Evolutionary conservation across 768 basidiomycete genomes (phyloP).

Genomic region (Boletus rubescentipes): DNA sequence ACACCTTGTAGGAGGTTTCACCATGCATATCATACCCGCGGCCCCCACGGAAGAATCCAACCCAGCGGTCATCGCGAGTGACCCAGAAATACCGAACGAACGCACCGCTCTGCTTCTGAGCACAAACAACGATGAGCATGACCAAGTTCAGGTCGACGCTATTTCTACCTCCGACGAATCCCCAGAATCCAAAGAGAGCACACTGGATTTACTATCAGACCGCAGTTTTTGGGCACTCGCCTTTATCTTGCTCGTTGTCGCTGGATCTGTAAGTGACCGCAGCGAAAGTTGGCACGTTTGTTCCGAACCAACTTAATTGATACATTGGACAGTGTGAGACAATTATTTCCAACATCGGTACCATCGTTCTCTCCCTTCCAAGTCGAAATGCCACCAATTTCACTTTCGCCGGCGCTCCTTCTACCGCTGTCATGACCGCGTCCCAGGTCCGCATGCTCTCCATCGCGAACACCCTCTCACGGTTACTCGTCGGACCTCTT

Average conservation of each 20-base stretch:
- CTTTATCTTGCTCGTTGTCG: slow-evolving; percentile 47
- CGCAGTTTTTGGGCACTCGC: slow-evolving; percentile 65
- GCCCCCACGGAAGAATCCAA: slow-evolving; percentile 6
- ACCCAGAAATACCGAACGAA: slow-evolving; percentile 29
- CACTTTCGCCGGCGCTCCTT: slow-evolving; percentile 14
- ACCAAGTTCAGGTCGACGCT: slow-evolving; percentile 20
- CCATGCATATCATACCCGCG: slow-evolving; percentile 31
- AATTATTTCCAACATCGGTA: slow-evolving; percentile 81
- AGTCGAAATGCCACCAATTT: slow-evolving; percentile 15
- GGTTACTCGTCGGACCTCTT: slow-evolving; percentile 63
- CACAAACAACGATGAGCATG: slow-evolving; percentile 17
- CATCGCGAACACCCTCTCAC: slow-evolving; percentile 67
- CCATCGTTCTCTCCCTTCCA: slow-evolving; percentile 67
- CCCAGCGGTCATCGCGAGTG: background rate
- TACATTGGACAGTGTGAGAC: slow-evolving; percentile 58
- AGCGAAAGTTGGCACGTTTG: background rate
- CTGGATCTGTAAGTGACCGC: slow-evolving; percentile 61
- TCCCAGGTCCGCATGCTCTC: slow-evolving; percentile 72
- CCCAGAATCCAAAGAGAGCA: slow-evolving; percentile 20
- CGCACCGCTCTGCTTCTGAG: slow-evolving; percentile 30
- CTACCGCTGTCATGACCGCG: slow-evolving; percentile 42
- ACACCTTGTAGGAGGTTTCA: slow-evolving; percentile 54
- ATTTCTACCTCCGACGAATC: slow-evolving; percentile 26
- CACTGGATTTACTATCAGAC: slow-evolving; percentile 50
- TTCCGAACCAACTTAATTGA: background rate